phyloP scores from a whole-genome alignment of 805 yeast genomes.

The Wickerhamiella sergipiensis region DNA sequence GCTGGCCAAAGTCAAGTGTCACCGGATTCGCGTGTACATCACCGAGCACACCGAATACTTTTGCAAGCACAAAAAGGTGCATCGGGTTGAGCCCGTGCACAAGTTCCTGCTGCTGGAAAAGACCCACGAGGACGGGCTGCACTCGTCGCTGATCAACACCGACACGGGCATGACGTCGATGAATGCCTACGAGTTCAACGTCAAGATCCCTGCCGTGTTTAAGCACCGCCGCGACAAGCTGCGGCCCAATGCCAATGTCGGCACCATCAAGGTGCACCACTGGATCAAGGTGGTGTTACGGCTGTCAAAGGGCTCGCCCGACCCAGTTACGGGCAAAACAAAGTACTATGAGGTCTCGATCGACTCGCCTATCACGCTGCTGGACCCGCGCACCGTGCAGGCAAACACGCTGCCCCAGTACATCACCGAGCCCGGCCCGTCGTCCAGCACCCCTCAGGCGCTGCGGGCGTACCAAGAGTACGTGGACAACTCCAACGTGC shows the following conservation, averaged over 20 bases:
- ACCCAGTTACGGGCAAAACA: conserved; percentile 35
- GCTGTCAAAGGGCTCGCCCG: conserved; percentile 49
- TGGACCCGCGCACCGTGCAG: conserved; percentile 43
- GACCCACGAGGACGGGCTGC: conserved; percentile 20
- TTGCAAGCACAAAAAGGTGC: conserved; percentile 75
- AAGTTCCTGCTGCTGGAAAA: conserved; percentile 74
- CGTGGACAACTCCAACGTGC: conserved; percentile 4
- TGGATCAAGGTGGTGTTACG: conserved; percentile 88
- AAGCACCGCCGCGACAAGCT: conserved; percentile 38
- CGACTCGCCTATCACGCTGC: conserved; percentile 82
- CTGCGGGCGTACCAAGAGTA: conserved; percentile 14
- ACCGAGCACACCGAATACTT: conserved; percentile 87
- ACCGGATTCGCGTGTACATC: conserved; percentile 69
- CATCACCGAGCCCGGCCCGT: conserved; percentile 1
- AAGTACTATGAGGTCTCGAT: conserved; percentile 91
- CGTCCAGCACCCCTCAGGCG: neutral
- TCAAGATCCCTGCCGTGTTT: conserved; percentile 64
- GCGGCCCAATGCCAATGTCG: conserved; percentile 78
- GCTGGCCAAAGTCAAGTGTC: conserved; percentile 72
- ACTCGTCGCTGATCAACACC: conserved; percentile 18
- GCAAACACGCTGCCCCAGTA: conserved; percentile 28
- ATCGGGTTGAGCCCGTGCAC: conserved; percentile 79
- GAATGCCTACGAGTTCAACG: conserved; percentile 71
- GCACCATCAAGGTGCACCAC: conserved; percentile 76
- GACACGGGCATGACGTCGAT: conserved; percentile 23